phyloP scores from a whole-genome alignment of 371 early-diverging fungal species.

The Mortierella sp. region DNA sequence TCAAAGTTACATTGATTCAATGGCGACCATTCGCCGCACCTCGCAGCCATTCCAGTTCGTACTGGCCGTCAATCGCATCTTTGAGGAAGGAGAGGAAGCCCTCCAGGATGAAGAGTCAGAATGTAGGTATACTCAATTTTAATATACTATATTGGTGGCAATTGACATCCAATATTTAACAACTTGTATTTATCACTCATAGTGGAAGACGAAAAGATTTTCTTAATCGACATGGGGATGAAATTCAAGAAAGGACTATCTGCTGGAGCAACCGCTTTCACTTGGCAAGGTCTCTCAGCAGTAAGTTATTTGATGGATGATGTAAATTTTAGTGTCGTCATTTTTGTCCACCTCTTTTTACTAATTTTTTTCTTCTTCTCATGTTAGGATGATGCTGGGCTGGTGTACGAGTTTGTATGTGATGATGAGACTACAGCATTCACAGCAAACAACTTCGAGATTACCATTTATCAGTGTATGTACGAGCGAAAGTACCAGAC shows the following conservation, averaged over 20 bases:
- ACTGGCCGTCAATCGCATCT: conserved; percentile 74
- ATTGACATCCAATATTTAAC: not conserved
- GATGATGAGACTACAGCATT: conserved; percentile 58
- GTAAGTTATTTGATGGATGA: conserved; percentile 46
- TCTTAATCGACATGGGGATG: conserved; percentile 68
- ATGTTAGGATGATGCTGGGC: conserved; percentile 50
- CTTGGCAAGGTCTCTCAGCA: conserved; percentile 45
- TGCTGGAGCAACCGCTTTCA: conserved; percentile 46
- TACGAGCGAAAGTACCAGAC: conserved; percentile 70
- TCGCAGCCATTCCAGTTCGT: conserved; percentile 67
- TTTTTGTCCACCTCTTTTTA: not conserved
- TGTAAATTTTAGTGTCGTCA: not conserved
- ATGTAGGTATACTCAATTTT: conserved; percentile 12
- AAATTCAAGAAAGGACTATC: conserved; percentile 58
- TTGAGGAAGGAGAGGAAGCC: conserved; percentile 82
- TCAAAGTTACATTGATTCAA: conserved; percentile 64
- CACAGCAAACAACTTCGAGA: conserved; percentile 67
- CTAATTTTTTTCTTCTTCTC: not conserved
- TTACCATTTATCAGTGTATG: conserved; percentile 73
- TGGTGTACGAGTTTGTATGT: conserved; percentile 60
- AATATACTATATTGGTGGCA: conserved; percentile 14
- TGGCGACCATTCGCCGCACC: conserved; percentile 71
- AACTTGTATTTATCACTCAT: not conserved
- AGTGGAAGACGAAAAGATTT: conserved; percentile 66
- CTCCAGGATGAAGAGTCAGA: conserved; percentile 58